These are phyloP conservation scores for Lichtheimia ornata DNA, from an alignment of 371 early-diverging fungal species.

Conservation along the genomic window DNA sequence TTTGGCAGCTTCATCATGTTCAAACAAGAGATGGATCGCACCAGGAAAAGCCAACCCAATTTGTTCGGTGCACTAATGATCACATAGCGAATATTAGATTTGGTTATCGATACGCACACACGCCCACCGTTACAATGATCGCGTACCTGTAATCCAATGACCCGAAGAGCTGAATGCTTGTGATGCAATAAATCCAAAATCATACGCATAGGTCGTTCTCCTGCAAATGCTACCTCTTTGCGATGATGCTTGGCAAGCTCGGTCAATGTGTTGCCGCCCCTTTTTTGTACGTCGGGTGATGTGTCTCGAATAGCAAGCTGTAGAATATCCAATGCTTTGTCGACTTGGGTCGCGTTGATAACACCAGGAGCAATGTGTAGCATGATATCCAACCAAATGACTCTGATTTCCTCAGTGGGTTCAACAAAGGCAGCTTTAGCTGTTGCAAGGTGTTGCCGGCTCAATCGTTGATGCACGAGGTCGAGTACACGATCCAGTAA, in stretches of 20 bases:
- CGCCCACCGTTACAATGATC: too few relatives aligned
- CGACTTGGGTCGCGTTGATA: neutral
- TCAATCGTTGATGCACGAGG: neutral
- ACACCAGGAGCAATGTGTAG: neutral
- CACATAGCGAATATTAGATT: too few relatives aligned
- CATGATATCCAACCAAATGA: slow-evolving; percentile 4
- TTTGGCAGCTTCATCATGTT: slow-evolving; percentile 53
- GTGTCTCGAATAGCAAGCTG: slow-evolving; percentile 5
- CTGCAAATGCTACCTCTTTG: neutral
- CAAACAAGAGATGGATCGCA: slow-evolving; percentile 23
- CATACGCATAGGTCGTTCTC: slow-evolving; percentile 3
- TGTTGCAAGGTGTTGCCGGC: neutral
- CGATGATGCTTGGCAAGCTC: neutral
- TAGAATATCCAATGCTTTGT: neutral
- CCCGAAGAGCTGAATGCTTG: slow-evolving; percentile 4
- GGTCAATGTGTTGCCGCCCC: neutral
- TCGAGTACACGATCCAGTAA: too few relatives aligned
- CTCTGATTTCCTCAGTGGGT: slow-evolving; percentile 6
- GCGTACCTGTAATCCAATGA: slow-evolving; percentile 6
- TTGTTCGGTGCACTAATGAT: neutral
- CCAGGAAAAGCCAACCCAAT: slow-evolving; percentile 2
- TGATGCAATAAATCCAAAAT: slow-evolving; percentile 1
- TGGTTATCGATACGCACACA: too few relatives aligned
- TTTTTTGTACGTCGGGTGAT: neutral
- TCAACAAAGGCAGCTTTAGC: neutral